A percentile compares a stretch with the other conserved stretches of the same genome.
These are phyloP conservation scores for Ogataea corticis DNA, from an alignment of 805 yeast genomes.

Conservation along the genomic window DNA sequence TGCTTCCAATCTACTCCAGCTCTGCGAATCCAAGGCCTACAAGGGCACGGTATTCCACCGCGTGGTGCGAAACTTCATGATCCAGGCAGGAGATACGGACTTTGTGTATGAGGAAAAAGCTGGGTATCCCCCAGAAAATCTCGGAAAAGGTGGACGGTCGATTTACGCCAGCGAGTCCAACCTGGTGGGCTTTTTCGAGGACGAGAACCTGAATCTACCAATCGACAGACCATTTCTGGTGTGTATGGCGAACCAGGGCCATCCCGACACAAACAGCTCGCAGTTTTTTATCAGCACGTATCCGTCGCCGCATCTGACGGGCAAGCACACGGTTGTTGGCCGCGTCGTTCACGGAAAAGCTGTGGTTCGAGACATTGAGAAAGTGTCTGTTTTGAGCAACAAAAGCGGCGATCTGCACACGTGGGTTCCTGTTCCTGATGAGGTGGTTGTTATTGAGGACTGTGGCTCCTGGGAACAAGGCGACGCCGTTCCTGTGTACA, in stretches of 20 bases:
- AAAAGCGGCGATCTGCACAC: slow-evolving; percentile 18
- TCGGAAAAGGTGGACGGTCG: slow-evolving; percentile 50
- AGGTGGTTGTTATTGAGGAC: slow-evolving; percentile 47
- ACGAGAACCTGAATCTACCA: slow-evolving; percentile 51
- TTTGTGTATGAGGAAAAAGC: slow-evolving; percentile 24
- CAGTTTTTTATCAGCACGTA: slow-evolving; percentile 74
- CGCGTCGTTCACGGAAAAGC: slow-evolving; percentile 66
- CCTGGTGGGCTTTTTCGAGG: slow-evolving; percentile 44
- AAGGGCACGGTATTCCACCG: slow-evolving; percentile 57
- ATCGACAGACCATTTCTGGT: slow-evolving; percentile 50
- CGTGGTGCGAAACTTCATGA: slow-evolving; percentile 65
- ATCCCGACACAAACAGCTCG: slow-evolving; percentile 50
- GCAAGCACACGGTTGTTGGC: slow-evolving; percentile 80
- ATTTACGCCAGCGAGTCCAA: slow-evolving; percentile 34
- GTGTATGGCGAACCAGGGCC: slow-evolving; percentile 66
- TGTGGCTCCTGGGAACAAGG: slow-evolving; percentile 64
- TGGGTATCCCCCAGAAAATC: slow-evolving; percentile 27
- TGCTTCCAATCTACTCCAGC: slow-evolving; percentile 46
- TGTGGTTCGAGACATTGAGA: slow-evolving; percentile 66
- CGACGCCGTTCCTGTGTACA: slow-evolving; percentile 56
- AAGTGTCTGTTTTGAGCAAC: slow-evolving; percentile 44
- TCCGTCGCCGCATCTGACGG: slow-evolving; percentile 71
- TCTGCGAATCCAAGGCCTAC: slow-evolving; percentile 45
- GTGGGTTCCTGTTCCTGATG: slow-evolving; percentile 39
- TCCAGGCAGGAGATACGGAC: slow-evolving; percentile 65